Percentiles rank a stretch among this genome's conserved stretches.
phyloP scores from a whole-genome alignment of 2,329 filamentous ascomycete genomes.

The Colletotrichum theobromicola region DNA sequence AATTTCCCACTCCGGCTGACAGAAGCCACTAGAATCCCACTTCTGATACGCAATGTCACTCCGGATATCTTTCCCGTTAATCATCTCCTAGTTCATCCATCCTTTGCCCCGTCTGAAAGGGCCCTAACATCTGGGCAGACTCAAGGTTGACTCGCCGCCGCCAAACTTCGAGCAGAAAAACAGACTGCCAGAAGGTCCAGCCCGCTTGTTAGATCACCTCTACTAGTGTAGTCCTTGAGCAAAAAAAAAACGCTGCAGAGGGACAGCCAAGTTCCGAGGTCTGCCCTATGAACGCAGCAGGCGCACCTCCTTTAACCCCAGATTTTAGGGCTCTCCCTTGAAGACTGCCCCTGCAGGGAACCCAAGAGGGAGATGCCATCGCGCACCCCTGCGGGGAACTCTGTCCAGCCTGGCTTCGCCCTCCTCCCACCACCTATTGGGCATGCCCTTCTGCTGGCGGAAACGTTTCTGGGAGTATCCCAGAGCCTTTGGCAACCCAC shows the following conservation, averaged over 20 bases:
- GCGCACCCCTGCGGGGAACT: background rate
- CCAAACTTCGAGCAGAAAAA: background rate
- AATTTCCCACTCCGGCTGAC: background rate
- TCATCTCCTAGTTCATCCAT: background rate
- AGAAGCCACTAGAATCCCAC: background rate
- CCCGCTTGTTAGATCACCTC: background rate
- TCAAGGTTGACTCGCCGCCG: background rate
- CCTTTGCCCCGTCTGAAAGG: background rate
- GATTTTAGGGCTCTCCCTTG: background rate
- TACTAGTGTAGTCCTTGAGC: background rate
- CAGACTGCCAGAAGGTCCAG: background rate
- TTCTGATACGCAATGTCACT: background rate
- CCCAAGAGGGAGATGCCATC: background rate
- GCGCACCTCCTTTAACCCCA: background rate
- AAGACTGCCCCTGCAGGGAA: background rate
- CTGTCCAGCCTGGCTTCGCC: background rate
- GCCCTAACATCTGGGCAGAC: background rate
- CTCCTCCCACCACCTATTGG: background rate
- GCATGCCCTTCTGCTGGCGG: background rate
- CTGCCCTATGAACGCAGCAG: background rate
- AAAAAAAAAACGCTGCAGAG: background rate
- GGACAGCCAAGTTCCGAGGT: background rate
- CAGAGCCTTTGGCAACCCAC: background rate
- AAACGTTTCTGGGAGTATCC: background rate
- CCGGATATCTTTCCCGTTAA: background rate